Evolutionary conservation across 192 early-diverging fungal species (phyloP), one percentile per base, ranked within the genome.

Genomic region (Globomyces pollinis-pini): DNA sequence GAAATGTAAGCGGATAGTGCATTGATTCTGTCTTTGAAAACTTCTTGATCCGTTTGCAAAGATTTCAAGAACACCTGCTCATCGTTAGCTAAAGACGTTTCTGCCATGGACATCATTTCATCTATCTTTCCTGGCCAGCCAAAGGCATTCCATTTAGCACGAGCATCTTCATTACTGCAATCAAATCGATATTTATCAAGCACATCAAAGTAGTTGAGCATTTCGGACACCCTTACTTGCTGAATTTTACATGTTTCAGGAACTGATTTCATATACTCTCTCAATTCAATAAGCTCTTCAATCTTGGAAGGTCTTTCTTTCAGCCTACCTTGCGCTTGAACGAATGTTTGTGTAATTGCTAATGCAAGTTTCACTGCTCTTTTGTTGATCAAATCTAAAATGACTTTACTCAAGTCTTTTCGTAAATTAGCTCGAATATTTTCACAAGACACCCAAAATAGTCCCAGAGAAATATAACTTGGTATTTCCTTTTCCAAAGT

Each of bases 381-480:
- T 45, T 66, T 55, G 11, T 64, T 56, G 12, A 83, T 59, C 28
- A 83, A 64, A 16, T 82, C 77, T 5, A 83, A 44, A 12, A 83
- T 67, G 23, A 83, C 74, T 65, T 71, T 68, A 21, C 70, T 62
- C 26, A 82, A 64, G 42, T 83, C 81, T 41, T 83, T 83, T 35
- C 70, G 66, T 64, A 83, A 68, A 2, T 74, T 66, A 11, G 63
- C 41, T 16, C 75, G 62, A 38, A 83, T 67, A 26, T 66, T 70
- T 38, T 83, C 81, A 57, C 80, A 83, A 44, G 58, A 73, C 0
- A 83, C 68, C 69, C 72, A 72, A 50, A 83, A 83, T 3, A 83
- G 56, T 4, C 81, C 81, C 2, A 83, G 63, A 20, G 55, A 65
- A 31, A 83, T 75, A 34, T 79, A 72, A 34, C 64, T 75, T 1